phyloP scores from a whole-genome alignment of 2,329 filamentous ascomycete species.

The Pseudocercospora fijiensis region DNA sequence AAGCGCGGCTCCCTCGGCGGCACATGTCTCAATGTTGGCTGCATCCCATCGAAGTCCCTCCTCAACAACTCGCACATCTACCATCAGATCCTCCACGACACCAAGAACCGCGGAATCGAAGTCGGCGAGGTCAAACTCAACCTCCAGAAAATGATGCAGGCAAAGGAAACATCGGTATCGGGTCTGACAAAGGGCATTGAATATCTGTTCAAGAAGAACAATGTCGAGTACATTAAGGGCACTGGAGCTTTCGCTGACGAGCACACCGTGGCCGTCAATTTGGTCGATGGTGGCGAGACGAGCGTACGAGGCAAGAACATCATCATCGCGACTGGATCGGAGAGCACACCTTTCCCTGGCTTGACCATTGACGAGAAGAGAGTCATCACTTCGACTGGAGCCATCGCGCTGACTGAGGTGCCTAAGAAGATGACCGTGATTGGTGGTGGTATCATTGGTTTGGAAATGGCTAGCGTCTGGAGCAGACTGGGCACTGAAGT shows the following conservation, averaged over 20 bases:
- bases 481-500: conserved; percentile 90
- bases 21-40: conserved; percentile 98
- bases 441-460: conserved; percentile 95
- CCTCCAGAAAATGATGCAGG: conserved; percentile 94
- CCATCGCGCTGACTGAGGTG: conserved; percentile 82
- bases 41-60: conserved; percentile 98
- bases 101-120: conserved; percentile 94
- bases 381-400: conserved; percentile 93
- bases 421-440: conserved; percentile 97
- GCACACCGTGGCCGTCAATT: conserved; percentile 85
- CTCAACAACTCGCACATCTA: conserved; percentile 99
- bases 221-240: conserved; percentile 96
- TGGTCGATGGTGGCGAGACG: conserved; percentile 88
- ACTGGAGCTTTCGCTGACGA: conserved; percentile 54
- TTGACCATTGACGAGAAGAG: conserved; percentile 96
- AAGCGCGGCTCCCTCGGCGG: conserved; percentile 94
- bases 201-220: conserved; percentile 99
- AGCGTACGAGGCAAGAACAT: conserved; percentile 92
- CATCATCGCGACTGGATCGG: conserved; percentile 91
- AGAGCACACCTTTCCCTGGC: conserved; percentile 94
- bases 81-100: conserved; percentile 92
- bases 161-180: conserved; percentile 87
- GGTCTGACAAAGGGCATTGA: conserved; percentile 96
- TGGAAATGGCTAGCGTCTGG: conserved; percentile 98
- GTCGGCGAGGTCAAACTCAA: conserved; percentile 97